Evolutionary conservation across 2,329 filamentous ascomycete genomes (phyloP).

Genomic region (Tolypocladium nubicola): DNA sequence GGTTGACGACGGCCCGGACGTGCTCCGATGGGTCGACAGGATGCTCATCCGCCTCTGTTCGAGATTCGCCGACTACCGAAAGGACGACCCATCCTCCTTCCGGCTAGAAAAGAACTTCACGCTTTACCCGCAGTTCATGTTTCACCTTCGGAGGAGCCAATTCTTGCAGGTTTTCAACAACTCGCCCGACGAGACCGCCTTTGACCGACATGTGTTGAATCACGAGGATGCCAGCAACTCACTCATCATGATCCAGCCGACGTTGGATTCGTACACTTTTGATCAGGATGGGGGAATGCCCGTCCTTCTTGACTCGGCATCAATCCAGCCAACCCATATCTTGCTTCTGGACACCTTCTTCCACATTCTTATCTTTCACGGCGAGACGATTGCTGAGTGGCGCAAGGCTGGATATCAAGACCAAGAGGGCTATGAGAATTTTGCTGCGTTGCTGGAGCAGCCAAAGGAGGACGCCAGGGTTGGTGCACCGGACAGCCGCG

Average conservation of each 20-base stretch:
- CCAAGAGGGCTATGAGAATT: constrained; percentile 96
- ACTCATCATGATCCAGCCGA: constrained; percentile 97
- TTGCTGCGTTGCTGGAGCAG: constrained; percentile 74
- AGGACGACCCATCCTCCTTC: constrained; percentile 97
- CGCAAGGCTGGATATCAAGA: constrained; percentile 96
- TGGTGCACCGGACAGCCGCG: constrained; percentile 23
- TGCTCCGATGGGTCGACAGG: constrained; percentile 92
- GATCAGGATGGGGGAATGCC: constrained; percentile 88
- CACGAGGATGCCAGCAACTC: constrained; percentile 97
- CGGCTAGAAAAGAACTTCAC: constrained; percentile 98
- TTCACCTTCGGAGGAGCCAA: constrained; percentile 91
- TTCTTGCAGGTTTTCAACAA: constrained; percentile 99
- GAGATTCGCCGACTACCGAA: constrained; percentile 93
- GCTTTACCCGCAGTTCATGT: constrained; percentile 98
- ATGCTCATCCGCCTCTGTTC: constrained; percentile 98
- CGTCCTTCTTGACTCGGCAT: constrained; percentile 91
- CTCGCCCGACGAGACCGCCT: constrained; percentile 97
- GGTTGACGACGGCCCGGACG: constrained; percentile 96
- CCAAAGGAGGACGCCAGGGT: constrained; percentile 95
- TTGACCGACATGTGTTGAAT: constrained; percentile 93
- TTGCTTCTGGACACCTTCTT: constrained; percentile 97
- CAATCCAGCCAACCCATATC: constrained; percentile 89
- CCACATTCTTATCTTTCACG: constrained; percentile 98
- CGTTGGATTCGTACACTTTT: constrained; percentile 92
- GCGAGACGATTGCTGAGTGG: constrained; percentile 96